These are phyloP conservation scores for Rhizopus delemar DNA, from an alignment of 371 early-diverging fungal genomes.

Conservation along the genomic window DNA sequence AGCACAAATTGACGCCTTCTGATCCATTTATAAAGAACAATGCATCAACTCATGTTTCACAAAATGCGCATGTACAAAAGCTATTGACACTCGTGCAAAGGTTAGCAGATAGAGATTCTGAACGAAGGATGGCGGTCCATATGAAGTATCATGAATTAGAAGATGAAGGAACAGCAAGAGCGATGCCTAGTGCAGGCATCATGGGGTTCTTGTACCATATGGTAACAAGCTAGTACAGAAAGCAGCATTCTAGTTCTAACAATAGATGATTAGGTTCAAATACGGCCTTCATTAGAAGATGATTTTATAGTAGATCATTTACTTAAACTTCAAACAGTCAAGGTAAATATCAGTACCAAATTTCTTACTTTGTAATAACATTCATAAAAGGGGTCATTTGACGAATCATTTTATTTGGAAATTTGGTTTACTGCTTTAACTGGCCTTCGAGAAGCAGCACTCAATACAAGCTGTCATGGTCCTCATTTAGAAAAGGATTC, in stretches of 20 bases:
- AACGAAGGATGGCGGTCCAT: constrained; percentile 47
- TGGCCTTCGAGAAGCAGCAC: constrained; percentile 47
- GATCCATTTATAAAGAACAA: constrained; percentile 1
- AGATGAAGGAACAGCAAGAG: constrained; percentile 57
- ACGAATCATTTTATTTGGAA: constrained; percentile 52
- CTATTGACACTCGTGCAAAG: constrained; percentile 35
- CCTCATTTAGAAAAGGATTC: constrained; percentile 5
- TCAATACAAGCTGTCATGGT: constrained; percentile 35
- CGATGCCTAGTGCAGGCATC: constrained; percentile 54
- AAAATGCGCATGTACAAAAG: constrained; percentile 41
- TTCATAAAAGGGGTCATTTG: constrained; percentile 42
- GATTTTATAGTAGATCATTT: constrained; percentile 44
- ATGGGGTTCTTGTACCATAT: constrained; percentile 52
- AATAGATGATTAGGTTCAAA: constrained; percentile 32
- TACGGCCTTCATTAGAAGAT: constrained; percentile 44
- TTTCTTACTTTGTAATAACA: background rate
- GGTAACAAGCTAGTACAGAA: constrained; percentile 11
- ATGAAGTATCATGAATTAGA: constrained; percentile 56
- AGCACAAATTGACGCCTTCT: constrained; percentile 5
- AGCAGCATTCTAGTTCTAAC: background rate
- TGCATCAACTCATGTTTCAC: constrained; percentile 10
- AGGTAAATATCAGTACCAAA: constrained; percentile 22
- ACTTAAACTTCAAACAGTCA: constrained; percentile 46
- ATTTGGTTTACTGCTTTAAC: constrained; percentile 48
- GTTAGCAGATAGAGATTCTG: constrained; percentile 44